A percentile compares a stretch with the other conserved stretches of the same genome.
Evolutionary conservation across 495 filamentous ascomycete genomes (phyloP).

Genomic region (Neurospora sp.): DNA sequence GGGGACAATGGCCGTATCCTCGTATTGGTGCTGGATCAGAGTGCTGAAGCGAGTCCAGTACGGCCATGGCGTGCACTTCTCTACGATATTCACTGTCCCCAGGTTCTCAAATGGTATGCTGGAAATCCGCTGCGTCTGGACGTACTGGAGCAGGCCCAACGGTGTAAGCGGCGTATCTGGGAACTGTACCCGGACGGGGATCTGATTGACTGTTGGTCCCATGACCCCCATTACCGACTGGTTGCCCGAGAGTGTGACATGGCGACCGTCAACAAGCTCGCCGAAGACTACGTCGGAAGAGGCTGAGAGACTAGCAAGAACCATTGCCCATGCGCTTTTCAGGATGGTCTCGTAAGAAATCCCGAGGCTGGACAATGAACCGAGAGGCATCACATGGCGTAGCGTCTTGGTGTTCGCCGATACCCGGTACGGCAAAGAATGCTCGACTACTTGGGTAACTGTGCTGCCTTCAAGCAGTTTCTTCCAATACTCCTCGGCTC

Average conservation of each 20-base stretch:
- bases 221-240: slow-evolving; percentile 31
- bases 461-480: slow-evolving; percentile 29
- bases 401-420: slow-evolving; percentile 26
- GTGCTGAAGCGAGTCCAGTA: slow-evolving; percentile 41
- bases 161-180: slow-evolving; percentile 31
- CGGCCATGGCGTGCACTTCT: slow-evolving; percentile 38
- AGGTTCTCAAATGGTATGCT: slow-evolving; percentile 34
- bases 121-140: slow-evolving; percentile 32
- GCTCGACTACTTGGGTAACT: slow-evolving; percentile 34
- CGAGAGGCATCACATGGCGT: slow-evolving; percentile 25
- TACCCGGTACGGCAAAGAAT: slow-evolving; percentile 26
- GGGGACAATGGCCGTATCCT: slow-evolving; percentile 24
- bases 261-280: slow-evolving; percentile 39
- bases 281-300: slow-evolving; percentile 39
- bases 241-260: slow-evolving; percentile 24
- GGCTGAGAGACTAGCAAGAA: slow-evolving; percentile 33
- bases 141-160: slow-evolving; percentile 28
- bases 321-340: slow-evolving; percentile 39
- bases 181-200: slow-evolving; percentile 34
- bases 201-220: slow-evolving; percentile 33
- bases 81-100: slow-evolving; percentile 31
- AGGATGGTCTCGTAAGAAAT: slow-evolving; percentile 34
- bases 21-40: slow-evolving; percentile 32
- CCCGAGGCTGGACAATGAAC: slow-evolving; percentile 23
- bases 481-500: slow-evolving; percentile 33